Base-by-base conservation (phyloP, 129 eudicot species). In the Apium graveolens region DNA sequence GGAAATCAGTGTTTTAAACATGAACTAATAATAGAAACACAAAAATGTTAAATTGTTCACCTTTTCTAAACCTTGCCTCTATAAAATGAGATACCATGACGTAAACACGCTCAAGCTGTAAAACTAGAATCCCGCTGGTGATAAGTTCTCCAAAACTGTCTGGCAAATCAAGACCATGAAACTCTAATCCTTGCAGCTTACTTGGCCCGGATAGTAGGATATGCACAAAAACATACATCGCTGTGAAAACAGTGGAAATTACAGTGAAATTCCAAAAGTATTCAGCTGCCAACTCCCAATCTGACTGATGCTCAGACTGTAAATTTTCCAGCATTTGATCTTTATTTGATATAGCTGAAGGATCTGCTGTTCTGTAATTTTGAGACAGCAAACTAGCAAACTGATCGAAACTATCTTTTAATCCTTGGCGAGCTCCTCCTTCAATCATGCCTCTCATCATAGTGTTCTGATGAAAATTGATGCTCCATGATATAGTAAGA, bases 361-460 rank as follows among this genome's bases (percentile, higher is more conserved):
- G 65, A 70, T 71, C 80, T 24, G 79, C 26, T 7, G 77, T 84
- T 76, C 79, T 87, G 51, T 84, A 80, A 17, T 78, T 81, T 78
- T 90, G 88, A 79, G 90, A 79, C 73, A 95, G 83, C 79, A 95
- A 86, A 26, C 62, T 79, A 16, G 87, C 70, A 80, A 91, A 88
- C 83, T 90, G 97, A 37, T 88, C 95, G 72, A 90, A 95, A 78
- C 90, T 95, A 80, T 92, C 99, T 80, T 86, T 90, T 83, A 95
- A 55, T 62, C 99, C 99, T 83, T 92, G 99, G 80, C 88, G 78
- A 49, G 86, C 96, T 85, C 99, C 99, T 55, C 87, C 83, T 79
- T 92, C 97, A 31, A 95, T 95, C 94, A 95, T 88, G 68, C 92
- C 85, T 79, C 80, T 95, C 97, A 95, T 92, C 96, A 95, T 88